These are phyloP conservation scores for Cicer bijugum DNA, from an alignment of 306 rosid species.

Conservation along the genomic window DNA sequence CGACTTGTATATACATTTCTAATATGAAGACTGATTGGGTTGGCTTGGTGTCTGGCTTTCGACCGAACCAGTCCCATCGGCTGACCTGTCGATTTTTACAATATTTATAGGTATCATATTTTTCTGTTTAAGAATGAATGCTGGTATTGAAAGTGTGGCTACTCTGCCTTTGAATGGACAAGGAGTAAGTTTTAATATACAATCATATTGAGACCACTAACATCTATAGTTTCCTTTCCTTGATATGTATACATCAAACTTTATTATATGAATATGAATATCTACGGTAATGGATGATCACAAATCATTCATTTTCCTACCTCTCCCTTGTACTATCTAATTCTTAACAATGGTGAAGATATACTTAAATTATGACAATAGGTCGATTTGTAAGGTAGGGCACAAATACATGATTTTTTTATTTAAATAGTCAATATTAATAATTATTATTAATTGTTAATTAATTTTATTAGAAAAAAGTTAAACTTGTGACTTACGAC, in stretches of 20 bases:
- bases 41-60: neutral
- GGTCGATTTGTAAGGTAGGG: neutral
- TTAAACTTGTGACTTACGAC: no score
- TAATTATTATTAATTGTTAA: no score
- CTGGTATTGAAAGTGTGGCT: neutral
- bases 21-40: neutral
- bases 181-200: neutral
- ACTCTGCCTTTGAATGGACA: neutral
- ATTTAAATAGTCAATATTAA: no score
- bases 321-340: neutral
- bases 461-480: no score
- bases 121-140: neutral
- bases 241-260: neutral
- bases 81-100: neutral
- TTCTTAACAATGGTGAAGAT: neutral
- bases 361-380: neutral
- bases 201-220: neutral
- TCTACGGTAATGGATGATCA: neutral
- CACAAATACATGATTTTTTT: neutral
- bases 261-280: neutral
- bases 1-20: neutral
- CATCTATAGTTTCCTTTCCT: neutral
- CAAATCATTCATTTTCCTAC: neutral
- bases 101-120: neutral
- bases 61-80: neutral